Conservation (phyloP, 371 early-diverging fungal species). For the Furculomyces boomerangus region DNA sequence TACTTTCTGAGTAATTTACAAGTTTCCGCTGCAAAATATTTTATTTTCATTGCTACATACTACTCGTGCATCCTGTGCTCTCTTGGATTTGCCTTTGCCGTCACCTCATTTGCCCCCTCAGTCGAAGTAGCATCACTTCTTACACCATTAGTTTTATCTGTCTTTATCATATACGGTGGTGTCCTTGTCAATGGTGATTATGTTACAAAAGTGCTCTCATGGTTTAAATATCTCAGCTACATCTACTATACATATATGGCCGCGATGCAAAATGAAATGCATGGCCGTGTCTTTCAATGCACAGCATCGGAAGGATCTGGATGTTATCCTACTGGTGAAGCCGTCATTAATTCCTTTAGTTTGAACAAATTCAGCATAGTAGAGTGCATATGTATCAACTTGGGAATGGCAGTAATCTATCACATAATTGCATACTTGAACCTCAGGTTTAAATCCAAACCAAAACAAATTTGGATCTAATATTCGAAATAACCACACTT, state of each 20-base stretch:
- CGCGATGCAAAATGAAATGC: constrained; percentile 21
- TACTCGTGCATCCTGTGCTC: constrained; percentile 8
- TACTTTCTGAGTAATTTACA: constrained; percentile 20
- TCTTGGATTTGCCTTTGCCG: constrained; percentile 14
- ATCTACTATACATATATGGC: constrained; percentile 20
- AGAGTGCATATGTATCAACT: constrained; percentile 3
- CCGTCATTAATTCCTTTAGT: not conserved
- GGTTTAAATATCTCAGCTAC: constrained; percentile 23
- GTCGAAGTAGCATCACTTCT: constrained; percentile 23
- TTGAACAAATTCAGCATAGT: not conserved
- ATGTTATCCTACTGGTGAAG: constrained; percentile 10
- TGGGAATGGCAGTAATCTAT: constrained; percentile 8
- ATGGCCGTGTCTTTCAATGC: constrained; percentile 14
- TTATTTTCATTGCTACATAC: constrained; percentile 12
- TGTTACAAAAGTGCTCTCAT: constrained; percentile 18
- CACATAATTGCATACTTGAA: constrained; percentile 8
- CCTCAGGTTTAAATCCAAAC: constrained; percentile 18
- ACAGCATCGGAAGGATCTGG: not conserved
- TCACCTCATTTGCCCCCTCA: constrained; percentile 11
- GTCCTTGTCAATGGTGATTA: constrained; percentile 13
- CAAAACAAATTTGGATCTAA: constrained; percentile 16
- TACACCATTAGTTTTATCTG: constrained; percentile 17
- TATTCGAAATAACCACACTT: too few species aligned
- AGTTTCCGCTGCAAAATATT: constrained; percentile 16
- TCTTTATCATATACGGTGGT: constrained; percentile 27